Base-by-base conservation (phyloP, 2,329 filamentous ascomycete genomes). In the Akanthomyces lecanii region DNA sequence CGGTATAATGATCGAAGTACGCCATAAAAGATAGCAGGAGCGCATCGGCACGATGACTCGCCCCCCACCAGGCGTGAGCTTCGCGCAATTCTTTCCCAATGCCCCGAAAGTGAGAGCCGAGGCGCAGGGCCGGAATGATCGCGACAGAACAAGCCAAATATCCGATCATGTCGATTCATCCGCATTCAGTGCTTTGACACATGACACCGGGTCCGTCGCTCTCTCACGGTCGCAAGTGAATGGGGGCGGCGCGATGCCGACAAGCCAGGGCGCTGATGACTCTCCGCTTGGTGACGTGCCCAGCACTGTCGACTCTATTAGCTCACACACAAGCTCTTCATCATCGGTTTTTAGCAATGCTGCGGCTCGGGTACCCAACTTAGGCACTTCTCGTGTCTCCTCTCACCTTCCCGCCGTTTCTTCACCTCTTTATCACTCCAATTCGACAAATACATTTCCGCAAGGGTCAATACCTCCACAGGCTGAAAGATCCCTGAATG, bases 61-160 rank as follows among this genome's bases (percentile, higher is more conserved):
- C 81, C 85, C 88, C 75, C 83, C 87, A 72, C 82, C 84, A 66
- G 81, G 82, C 77, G 88, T 89, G 81, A 88, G 88, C 79, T 93
- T 92, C 83, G 90, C 89, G 79, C 87, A 92, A 79, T 95, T 92
- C 83, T 93, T 92, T 77, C 90, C 89, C 69, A 86, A 89, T 74
- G 90, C 89, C 73, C 89, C 90, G 69, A 87, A 82, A 75, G 80
- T 82, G 79, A 85, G 78, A 75, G 76, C 76, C 65, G 78, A 78
- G 68, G 77, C 76, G 59, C 75, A 77, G 70, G 71, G 72, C 67
- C 75, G 75, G 67, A 68, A 68, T 66, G 74, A 74, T 59, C 70
- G 70, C 65, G 73, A 75, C 51, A 71, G 67, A 53, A 66, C 68
- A 62, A 72, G 69, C 59, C 68, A 69, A 61, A 67, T 65, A 64